These are phyloP conservation scores for Penicillium cataractarum DNA, from an alignment of 495 filamentous ascomycete genomes.

Conservation along the genomic window DNA sequence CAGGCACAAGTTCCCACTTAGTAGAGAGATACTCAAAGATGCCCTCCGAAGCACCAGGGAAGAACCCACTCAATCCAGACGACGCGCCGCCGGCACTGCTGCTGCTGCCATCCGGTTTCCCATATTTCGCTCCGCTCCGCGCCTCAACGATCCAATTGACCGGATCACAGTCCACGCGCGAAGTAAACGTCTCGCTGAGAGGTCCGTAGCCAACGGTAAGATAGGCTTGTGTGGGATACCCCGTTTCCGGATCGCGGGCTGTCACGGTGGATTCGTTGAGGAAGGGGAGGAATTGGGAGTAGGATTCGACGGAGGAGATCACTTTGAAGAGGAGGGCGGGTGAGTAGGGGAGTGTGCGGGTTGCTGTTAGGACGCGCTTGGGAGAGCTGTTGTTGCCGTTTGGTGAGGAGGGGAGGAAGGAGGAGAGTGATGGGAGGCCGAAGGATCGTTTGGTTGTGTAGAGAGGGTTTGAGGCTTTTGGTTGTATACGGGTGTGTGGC, in stretches of 20 bases:
- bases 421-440: conserved; percentile 40
- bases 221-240: conserved; percentile 73
- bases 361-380: conserved; percentile 63
- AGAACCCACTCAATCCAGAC: conserved; percentile 29
- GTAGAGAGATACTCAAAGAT: conserved; percentile 79
- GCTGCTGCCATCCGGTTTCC: conserved; percentile 9
- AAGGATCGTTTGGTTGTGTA: conserved; percentile 24
- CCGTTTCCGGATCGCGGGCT: conserved; percentile 49
- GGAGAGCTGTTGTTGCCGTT: conserved; percentile 31
- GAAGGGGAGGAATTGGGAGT: conserved; percentile 85
- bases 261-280: conserved; percentile 74
- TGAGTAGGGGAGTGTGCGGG: conserved; percentile 79
- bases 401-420: conserved; percentile 35
- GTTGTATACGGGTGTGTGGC: conserved; percentile 2
- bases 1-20: conserved; percentile 68
- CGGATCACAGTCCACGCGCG: conserved; percentile 72
- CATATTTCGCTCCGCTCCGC: conserved; percentile 62
- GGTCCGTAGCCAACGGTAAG: conserved; percentile 83
- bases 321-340: conserved; percentile 71
- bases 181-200: conserved; percentile 79
- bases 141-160: conserved; percentile 69
- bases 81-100: neutral
- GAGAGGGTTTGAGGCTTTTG: conserved; percentile 12
- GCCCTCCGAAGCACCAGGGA: conserved; percentile 50
- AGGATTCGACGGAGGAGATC: conserved; percentile 81